Conservation (phyloP, 345 rosid genomes). For the Brassica cretica region DNA sequence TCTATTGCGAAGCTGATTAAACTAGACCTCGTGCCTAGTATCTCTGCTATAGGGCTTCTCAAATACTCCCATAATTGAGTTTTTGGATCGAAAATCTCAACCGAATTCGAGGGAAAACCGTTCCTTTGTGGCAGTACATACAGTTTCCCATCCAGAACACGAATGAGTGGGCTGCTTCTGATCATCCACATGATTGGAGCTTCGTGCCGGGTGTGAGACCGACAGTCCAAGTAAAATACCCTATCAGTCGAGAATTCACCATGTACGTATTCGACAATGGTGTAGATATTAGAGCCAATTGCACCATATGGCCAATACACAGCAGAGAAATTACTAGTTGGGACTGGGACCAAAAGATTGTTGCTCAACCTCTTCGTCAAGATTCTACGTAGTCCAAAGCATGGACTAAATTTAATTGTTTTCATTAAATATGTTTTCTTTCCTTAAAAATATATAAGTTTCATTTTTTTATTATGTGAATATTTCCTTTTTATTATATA, state of each 20-base stretch:
- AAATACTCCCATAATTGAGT: slow-evolving; percentile 11
- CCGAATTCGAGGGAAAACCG: not conserved
- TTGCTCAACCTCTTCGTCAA: not conserved
- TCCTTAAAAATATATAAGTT: too few species aligned
- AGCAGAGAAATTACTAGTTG: not conserved
- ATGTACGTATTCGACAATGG: not conserved
- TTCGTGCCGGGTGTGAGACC: slow-evolving; percentile 7
- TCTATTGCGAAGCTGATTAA: not conserved
- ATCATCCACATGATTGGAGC: not conserved
- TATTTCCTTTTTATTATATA: too few species aligned
- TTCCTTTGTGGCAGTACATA: not conserved
- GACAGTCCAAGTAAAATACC: slow-evolving; percentile 16
- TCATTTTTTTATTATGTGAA: too few species aligned
- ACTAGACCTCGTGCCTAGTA: not conserved
- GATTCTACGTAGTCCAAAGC: not conserved
- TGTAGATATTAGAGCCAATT: slow-evolving; percentile 4
- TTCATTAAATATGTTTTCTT: too few species aligned
- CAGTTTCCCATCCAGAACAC: slow-evolving; percentile 20
- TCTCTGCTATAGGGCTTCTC: not conserved
- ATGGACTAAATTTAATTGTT: not conserved
- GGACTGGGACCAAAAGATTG: not conserved
- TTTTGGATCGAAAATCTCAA: slow-evolving; percentile 14
- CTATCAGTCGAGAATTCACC: not conserved
- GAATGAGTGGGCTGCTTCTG: not conserved
- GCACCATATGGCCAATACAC: not conserved